Evolutionary conservation across 2,329 filamentous ascomycete species (phyloP), one percentile per base, ranked within the genome.

Genomic region (Curvularia sp.): DNA sequence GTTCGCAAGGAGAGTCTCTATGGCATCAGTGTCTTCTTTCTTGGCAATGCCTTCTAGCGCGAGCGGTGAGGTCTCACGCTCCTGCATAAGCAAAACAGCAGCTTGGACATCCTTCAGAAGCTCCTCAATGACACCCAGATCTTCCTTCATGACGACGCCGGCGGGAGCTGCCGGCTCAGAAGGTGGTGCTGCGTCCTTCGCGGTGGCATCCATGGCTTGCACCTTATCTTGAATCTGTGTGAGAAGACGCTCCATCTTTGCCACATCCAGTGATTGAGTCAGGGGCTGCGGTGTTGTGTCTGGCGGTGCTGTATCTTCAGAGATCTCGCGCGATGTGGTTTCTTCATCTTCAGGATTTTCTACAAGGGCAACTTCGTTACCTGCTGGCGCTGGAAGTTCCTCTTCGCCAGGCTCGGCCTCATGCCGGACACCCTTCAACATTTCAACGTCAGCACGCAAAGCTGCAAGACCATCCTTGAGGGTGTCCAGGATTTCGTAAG

Each of bases 1-100:
- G 74, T 96, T 97, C 41, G 90, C 87, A 12, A 98, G 83, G 48
- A 98, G 87, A 0, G 90, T 96, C 76, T 97, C 94, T 57, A 98
- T 93, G 10, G 92, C 92, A 60, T 94, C 87, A 0, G 93, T 91
- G 67, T 98, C 93, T 65, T 97, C 92, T 72, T 91, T 91, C 30
- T 83, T 87, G 5, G 89, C 88, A 2, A 82, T 75, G 36, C 87
- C 86, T 47, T 84, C 81, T 13, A 79, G 49, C 1, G 54, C 54
- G 8, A 68, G 61, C 5, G 67, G 32, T 12, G 63, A 30, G 2
- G 57, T 55, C 21, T 74, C 72, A 2, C 70, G 70, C 27, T 74
- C 72, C 48, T 74, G 73, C 28, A 75, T 45, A 1, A 66, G 47
- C 5, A 73, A 50, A 2, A 91, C 80, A 8, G 84, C 82, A 10